These are phyloP conservation scores for Heliamphora exappendiculata DNA, from an alignment of 148 eudicot species.

Conservation along the genomic window DNA sequence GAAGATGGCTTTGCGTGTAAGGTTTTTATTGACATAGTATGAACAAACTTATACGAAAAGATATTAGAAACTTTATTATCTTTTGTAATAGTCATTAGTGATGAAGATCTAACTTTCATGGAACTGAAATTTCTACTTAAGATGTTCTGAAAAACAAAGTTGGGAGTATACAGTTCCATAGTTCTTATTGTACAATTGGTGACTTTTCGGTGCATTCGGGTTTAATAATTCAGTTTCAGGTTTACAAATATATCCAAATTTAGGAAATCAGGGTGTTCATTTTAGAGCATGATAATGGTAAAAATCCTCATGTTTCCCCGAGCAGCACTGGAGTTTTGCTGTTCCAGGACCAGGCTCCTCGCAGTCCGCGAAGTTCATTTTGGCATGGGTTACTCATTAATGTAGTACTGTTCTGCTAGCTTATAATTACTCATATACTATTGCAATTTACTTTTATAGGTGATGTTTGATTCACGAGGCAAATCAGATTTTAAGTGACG, in stretches of 20 bases:
- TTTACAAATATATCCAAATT: not conserved
- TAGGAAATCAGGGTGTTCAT: not conserved
- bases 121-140: not conserved
- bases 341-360: too few species aligned
- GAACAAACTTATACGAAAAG: not conserved
- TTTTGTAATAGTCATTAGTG: not conserved
- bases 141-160: not conserved
- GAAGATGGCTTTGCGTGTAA: constrained; percentile 85
- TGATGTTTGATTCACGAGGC: too few species aligned
- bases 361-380: too few species aligned
- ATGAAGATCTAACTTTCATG: not conserved
- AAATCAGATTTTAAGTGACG: too few species aligned
- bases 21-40: not conserved
- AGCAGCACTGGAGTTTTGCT: not conserved
- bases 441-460: too few species aligned
- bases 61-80: not conserved
- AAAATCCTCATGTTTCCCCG: not conserved
- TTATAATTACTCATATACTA: too few species aligned
- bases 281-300: not conserved
- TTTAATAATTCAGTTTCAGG: not conserved
- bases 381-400: too few species aligned
- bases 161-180: not conserved
- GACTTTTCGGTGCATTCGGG: not conserved
- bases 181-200: not conserved
- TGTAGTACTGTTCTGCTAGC: too few species aligned